Evolutionary conservation across 768 basidiomycete genomes (phyloP).

Genomic region (Austroboletus eburneus): DNA sequence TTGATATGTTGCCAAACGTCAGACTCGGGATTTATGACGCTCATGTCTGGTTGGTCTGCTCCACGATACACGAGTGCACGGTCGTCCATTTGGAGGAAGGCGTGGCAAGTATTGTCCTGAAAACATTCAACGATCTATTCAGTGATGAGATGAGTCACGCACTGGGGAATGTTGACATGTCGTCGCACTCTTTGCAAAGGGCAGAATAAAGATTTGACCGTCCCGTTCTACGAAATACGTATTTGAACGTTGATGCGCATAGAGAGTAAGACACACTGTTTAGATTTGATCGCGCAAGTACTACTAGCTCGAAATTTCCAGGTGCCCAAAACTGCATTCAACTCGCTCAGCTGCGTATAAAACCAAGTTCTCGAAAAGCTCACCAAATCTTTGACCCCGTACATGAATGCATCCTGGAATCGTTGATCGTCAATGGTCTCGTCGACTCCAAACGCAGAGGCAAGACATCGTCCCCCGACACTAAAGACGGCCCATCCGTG

Average conservation of each 20-base stretch:
- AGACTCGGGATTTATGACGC: slow-evolving; percentile 95
- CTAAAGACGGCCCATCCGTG: slow-evolving; percentile 89
- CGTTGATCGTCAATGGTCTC: slow-evolving; percentile 51
- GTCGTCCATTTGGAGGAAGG: slow-evolving; percentile 94
- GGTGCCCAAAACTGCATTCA: slow-evolving; percentile 81
- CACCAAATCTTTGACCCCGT: slow-evolving; percentile 72
- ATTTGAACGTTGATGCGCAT: slow-evolving; percentile 1
- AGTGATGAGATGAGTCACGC: slow-evolving; percentile 25
- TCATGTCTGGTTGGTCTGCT: slow-evolving; percentile 97
- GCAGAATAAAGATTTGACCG: slow-evolving; percentile 77
- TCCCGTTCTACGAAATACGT: slow-evolving; percentile 41
- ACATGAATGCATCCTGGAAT: slow-evolving; percentile 85
- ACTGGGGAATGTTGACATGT: slow-evolving; percentile 91
- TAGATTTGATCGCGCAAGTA: slow-evolving; percentile 54
- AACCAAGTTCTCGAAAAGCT: slow-evolving; percentile 18
- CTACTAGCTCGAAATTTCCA: slow-evolving; percentile 85
- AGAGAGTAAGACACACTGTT: slow-evolving; percentile 39
- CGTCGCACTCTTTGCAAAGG: slow-evolving; percentile 93
- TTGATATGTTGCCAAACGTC: slow-evolving; percentile 99
- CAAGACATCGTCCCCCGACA: slow-evolving; percentile 82
- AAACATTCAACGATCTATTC: slow-evolving; percentile 3
- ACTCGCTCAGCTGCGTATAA: neutral
- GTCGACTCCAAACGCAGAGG: slow-evolving; percentile 70
- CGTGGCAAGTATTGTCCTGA: slow-evolving; percentile 93
- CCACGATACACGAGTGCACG: slow-evolving; percentile 90